Percentiles rank a stretch among this genome's conserved stretches.
Evolutionary conservation across 805 yeast genomes (phyloP).

Genomic region (Kazachstania africana): DNA sequence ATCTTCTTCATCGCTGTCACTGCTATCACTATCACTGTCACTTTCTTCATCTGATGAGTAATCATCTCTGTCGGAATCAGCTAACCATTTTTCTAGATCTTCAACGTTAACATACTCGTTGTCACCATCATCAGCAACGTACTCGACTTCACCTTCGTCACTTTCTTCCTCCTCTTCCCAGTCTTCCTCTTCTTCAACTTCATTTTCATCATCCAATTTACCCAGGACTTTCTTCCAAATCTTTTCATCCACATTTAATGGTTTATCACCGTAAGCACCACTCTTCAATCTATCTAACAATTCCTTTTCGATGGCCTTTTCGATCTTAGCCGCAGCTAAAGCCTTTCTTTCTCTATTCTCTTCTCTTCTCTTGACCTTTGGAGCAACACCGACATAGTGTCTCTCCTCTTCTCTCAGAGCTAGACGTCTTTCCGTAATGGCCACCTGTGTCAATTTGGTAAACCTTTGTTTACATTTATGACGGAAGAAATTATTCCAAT

Average conservation of each 20-base stretch:
- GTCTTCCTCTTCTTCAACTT: slow-evolving; percentile 37
- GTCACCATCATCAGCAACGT: slow-evolving; percentile 81
- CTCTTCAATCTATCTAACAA: slow-evolving; percentile 86
- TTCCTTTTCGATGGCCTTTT: slow-evolving; percentile 92
- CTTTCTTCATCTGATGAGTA: slow-evolving; percentile 24
- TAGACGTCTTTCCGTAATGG: slow-evolving; percentile 86
- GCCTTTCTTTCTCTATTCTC: slow-evolving; percentile 93
- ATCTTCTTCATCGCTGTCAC: slow-evolving; percentile 29
- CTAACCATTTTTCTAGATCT: slow-evolving; percentile 84
- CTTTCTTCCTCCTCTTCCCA: slow-evolving; percentile 39
- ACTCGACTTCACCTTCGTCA: slow-evolving; percentile 72
- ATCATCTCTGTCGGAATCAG: slow-evolving; percentile 32
- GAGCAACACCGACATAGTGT: slow-evolving; percentile 83
- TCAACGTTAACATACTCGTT: slow-evolving; percentile 87
- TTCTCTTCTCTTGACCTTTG: slow-evolving; percentile 91
- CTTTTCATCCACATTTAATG: slow-evolving; percentile 89
- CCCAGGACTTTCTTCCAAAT: slow-evolving; percentile 92
- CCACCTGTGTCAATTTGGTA: slow-evolving; percentile 89
- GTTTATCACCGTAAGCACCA: slow-evolving; percentile 98
- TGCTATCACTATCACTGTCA: slow-evolving; percentile 22
- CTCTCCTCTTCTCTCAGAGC: slow-evolving; percentile 88
- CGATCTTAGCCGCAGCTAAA: slow-evolving; percentile 89
- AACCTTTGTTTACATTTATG: slow-evolving; percentile 95
- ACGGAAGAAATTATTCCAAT: slow-evolving; percentile 86
- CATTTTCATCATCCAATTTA: slow-evolving; percentile 62